Conservation (phyloP, 768 basidiomycete genomes). For the Naematelia aurantialba region DNA sequence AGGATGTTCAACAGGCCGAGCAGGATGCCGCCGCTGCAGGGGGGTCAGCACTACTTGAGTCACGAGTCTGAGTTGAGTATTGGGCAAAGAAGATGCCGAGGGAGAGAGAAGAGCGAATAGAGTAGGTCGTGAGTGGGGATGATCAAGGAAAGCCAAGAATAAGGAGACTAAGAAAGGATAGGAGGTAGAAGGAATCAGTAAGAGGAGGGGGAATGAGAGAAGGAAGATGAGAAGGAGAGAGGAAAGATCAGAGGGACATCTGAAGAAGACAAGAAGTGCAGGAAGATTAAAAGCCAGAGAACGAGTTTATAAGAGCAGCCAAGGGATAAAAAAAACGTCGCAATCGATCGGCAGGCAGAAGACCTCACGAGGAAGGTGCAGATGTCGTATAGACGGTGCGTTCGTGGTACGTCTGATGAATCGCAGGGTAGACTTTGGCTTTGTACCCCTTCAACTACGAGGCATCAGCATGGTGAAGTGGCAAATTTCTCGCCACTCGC, state of each 20-base stretch:
- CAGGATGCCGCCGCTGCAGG: slow-evolving; percentile 71
- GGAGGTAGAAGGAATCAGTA: not conserved
- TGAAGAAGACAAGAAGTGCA: no score
- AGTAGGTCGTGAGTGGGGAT: no score
- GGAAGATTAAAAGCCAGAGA: no score
- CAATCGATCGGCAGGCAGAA: no score
- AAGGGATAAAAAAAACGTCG: no score
- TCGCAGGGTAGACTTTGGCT: slow-evolving; percentile 66
- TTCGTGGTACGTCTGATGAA: slow-evolving; percentile 71
- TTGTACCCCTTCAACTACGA: slow-evolving; percentile 60
- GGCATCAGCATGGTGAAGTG: not conserved
- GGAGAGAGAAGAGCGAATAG: not conserved
- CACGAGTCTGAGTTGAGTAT: not conserved
- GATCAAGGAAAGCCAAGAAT: not conserved
- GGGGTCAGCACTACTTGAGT: not conserved
- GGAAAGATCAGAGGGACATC: no score
- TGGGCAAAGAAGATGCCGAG: not conserved
- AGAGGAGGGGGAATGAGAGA: no score
- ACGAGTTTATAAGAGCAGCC: no score
- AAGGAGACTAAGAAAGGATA: not conserved
- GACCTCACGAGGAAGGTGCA: slow-evolving; percentile 62
- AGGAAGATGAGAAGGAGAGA: not conserved
- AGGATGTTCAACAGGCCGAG: slow-evolving; percentile 87
- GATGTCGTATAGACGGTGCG: slow-evolving; percentile 77
- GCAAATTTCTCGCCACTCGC: no score